Conservation (phyloP, 805 yeast species). For the Kluyveromyces starmeri region DNA sequence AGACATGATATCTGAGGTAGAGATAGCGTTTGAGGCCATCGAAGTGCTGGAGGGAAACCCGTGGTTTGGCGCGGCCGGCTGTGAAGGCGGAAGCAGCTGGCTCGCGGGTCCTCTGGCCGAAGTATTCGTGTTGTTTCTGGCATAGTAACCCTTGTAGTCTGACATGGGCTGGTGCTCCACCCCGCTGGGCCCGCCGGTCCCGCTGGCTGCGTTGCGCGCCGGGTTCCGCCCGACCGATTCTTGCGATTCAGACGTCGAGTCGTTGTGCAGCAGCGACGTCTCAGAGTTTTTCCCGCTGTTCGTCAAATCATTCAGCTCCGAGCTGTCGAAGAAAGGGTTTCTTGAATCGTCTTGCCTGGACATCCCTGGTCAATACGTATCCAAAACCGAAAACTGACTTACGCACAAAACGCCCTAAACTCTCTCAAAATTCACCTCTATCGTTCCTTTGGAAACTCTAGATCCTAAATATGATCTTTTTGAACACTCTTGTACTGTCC, state of each 20-base stretch:
- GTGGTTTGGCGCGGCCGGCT: conserved; percentile 3
- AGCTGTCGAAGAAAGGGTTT: conserved; percentile 11
- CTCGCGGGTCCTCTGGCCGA: conserved; percentile 4
- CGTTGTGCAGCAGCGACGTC: conserved; percentile 8
- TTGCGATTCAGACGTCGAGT: background rate
- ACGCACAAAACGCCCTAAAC: too few relatives aligned
- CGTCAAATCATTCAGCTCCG: conserved; percentile 7
- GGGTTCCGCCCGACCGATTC: background rate
- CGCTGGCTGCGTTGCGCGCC: background rate
- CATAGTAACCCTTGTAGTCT: conserved; percentile 28
- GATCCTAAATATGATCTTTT: too few relatives aligned
- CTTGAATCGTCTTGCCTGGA: too few relatives aligned
- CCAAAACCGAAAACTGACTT: too few relatives aligned
- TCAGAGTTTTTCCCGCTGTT: conserved; percentile 8
- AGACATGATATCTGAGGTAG: conserved; percentile 21
- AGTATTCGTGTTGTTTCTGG: conserved; percentile 11
- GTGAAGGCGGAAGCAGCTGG: background rate
- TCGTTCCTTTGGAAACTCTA: too few relatives aligned
- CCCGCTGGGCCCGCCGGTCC: background rate
- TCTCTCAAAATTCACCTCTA: too few relatives aligned
- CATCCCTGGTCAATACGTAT: too few relatives aligned
- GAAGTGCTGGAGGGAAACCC: conserved; percentile 10
- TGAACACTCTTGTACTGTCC: too few relatives aligned
- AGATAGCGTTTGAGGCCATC: conserved; percentile 8
- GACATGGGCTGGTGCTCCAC: conserved; percentile 9